Base-by-base conservation (phyloP, 441 rosid species). In the Viola pubescens region DNA sequence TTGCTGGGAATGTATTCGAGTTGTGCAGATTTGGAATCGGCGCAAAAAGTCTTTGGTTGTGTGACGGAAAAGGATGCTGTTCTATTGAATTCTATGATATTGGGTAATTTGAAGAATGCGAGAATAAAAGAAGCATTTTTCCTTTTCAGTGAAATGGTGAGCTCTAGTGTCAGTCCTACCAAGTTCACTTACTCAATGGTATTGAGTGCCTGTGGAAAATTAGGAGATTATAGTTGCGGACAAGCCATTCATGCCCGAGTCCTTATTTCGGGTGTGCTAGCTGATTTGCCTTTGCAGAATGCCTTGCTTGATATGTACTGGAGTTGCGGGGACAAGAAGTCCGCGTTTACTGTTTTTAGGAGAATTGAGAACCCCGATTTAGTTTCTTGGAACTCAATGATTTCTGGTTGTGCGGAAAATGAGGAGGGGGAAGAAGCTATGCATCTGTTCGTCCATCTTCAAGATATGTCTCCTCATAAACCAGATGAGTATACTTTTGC, bases 271-370 rank as follows among this genome's bases (percentile, higher is more conserved):
- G 70, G 76, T 60, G 37, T 48, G 3, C 12, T 43, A 40, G 69
- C 72, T 58, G 96, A 89, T 82, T 69, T 80, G 53, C 89, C 86
- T 60, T 52, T 86, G 72, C 81, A 80, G 68, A 89, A 87, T 72
- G 88, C 95, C 39, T 78, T 92, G 78, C 81, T 89, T 60, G 94
- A 87, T 70, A 84, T 89, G 95, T 89, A 89, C 58, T 83, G 82
- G 67, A 82, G 73, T 54, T 92, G 90, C 41, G 77, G 87, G 11
- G 81, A 82, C 60, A 63, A 62, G 37, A 63, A 53, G 67, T 69
- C 76, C 42, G 91, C 86, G 2, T 41, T 70, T 48, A 54, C 45
- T 58, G 63, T 84, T 58, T 92, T 89, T 66, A 62, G 61, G 47
- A 74, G 74, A 72, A 78, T 81, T 54, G 72, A 66, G 56, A 70